phyloP scores from a whole-genome alignment of 2,329 filamentous ascomycete species.

The Sordariomycetes sp. region DNA sequence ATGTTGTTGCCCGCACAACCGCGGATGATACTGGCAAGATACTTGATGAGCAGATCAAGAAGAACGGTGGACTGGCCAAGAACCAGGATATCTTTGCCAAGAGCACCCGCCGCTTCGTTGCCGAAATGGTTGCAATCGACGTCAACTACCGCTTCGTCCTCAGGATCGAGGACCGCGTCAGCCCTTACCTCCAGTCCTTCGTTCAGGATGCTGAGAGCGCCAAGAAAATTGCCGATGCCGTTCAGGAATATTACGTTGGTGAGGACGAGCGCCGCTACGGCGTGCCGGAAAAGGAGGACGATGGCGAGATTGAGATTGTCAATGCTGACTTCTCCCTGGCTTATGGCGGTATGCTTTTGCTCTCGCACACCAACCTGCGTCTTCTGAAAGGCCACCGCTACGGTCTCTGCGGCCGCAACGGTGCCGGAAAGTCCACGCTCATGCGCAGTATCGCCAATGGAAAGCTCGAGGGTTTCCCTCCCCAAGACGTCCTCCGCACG shows the following conservation, averaged over 20 bases:
- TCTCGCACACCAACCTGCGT: slow-evolving; percentile 91
- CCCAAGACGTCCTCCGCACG: slow-evolving; percentile 84
- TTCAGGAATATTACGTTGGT: slow-evolving; percentile 70
- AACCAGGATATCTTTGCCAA: slow-evolving; percentile 60
- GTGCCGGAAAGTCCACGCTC: slow-evolving; percentile 96
- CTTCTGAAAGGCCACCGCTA: slow-evolving; percentile 96
- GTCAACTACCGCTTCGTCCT: slow-evolving; percentile 72
- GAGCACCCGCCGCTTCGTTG: slow-evolving; percentile 63
- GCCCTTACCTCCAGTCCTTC: slow-evolving; percentile 67
- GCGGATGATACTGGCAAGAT: slow-evolving; percentile 66
- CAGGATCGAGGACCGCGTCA: slow-evolving; percentile 60
- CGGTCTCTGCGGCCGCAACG: slow-evolving; percentile 92
- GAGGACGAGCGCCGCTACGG: slow-evolving; percentile 87
- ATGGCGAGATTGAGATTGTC: slow-evolving; percentile 91
- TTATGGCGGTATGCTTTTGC: slow-evolving; percentile 92
- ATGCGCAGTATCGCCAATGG: slow-evolving; percentile 95
- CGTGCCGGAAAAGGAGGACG: slow-evolving; percentile 75
- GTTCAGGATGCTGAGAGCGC: slow-evolving; percentile 51
- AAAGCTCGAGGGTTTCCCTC: slow-evolving; percentile 94
- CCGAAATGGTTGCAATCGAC: slow-evolving; percentile 78
- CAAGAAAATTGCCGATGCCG: slow-evolving; percentile 57
- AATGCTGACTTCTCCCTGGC: slow-evolving; percentile 96
- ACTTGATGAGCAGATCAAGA: slow-evolving; percentile 68
- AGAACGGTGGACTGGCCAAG: slow-evolving; percentile 52
- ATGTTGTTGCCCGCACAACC: slow-evolving; percentile 56